A percentile compares a stretch with the other conserved stretches of the same genome.
These are phyloP conservation scores for Cyclostephanos tholiformis DNA, from an alignment of 108 stramenopile genomes.

Conservation along the genomic window DNA sequence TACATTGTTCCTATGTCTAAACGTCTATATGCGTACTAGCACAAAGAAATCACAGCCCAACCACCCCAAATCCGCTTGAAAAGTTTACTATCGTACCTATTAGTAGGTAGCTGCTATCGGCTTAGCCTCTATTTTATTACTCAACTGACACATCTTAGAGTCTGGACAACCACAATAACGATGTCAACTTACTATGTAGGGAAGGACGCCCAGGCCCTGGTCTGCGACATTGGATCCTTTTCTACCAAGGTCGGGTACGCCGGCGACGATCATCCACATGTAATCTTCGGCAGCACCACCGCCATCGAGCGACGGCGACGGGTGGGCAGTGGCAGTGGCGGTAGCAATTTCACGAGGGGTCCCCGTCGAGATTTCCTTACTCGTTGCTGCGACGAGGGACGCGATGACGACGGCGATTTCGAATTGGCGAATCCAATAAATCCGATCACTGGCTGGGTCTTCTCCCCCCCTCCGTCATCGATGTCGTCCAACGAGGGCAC, in stretches of 20 bases:
- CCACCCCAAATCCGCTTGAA: too few species aligned
- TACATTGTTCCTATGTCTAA: too few species aligned
- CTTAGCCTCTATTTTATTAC: too few species aligned
- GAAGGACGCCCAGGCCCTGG: slow-evolving; percentile 48
- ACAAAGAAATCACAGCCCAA: too few species aligned
- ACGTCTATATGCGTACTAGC: too few species aligned
- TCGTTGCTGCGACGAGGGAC: slow-evolving; percentile 39
- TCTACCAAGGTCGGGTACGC: slow-evolving; percentile 94
- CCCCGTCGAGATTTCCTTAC: slow-evolving; percentile 62
- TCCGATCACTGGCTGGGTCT: slow-evolving; percentile 63
- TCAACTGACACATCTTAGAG: too few species aligned
- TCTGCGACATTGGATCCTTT: slow-evolving; percentile 91
- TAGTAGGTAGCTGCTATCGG: too few species aligned
- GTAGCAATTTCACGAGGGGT: slow-evolving; percentile 32
- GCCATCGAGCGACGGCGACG: slow-evolving; percentile 21
- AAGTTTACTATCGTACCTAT: too few species aligned
- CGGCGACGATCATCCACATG: slow-evolving; percentile 89
- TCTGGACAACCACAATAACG: too few species aligned
- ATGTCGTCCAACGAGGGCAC: slow-evolving; percentile 20
- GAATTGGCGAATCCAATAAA: slow-evolving; percentile 77
- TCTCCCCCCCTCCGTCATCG: slow-evolving; percentile 26
- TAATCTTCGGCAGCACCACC: slow-evolving; percentile 80
- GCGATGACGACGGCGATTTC: slow-evolving; percentile 62
- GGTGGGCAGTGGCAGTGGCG: slow-evolving; percentile 10
- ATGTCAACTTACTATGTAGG: slow-evolving; percentile 10